Percentiles rank a stretch among this genome's conserved stretches.
phyloP scores from a whole-genome alignment of 2,329 filamentous ascomycete genomes.

The Graphium sp. region DNA sequence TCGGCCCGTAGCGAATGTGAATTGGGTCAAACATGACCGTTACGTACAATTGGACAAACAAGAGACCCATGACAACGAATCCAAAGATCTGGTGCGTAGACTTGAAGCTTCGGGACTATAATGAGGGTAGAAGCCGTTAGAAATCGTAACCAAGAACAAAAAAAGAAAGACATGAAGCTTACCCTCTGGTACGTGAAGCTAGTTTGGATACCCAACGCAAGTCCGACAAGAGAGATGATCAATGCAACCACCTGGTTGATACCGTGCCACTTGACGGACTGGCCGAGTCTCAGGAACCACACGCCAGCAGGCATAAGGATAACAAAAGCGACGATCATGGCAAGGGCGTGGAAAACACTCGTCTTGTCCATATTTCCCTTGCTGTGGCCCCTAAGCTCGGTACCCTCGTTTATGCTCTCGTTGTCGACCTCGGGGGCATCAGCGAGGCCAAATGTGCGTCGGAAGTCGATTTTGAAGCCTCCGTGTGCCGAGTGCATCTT shows the following conservation, averaged over 20 bases:
- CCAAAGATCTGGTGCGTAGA: slow-evolving; percentile 42
- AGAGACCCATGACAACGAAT: slow-evolving; percentile 30
- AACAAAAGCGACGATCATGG: slow-evolving; percentile 40
- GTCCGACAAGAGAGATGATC: slow-evolving; percentile 28
- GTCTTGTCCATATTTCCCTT: slow-evolving; percentile 18
- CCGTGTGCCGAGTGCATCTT: slow-evolving; percentile 36
- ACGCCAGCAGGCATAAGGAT: slow-evolving; percentile 38
- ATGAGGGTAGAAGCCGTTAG: slow-evolving; percentile 5
- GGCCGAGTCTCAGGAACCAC: slow-evolving; percentile 31
- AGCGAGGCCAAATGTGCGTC: slow-evolving; percentile 25
- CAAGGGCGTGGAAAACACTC: slow-evolving; percentile 24
- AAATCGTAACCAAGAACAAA: neutral
- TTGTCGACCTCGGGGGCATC: slow-evolving; percentile 21
- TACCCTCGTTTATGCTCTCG: slow-evolving; percentile 16
- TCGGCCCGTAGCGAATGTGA: neutral
- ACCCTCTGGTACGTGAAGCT: slow-evolving; percentile 39
- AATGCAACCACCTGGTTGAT: slow-evolving; percentile 32
- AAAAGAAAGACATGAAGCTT: slow-evolving; percentile 12
- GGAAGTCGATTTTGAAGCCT: slow-evolving; percentile 37
- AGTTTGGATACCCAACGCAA: slow-evolving; percentile 32
- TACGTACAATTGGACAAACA: slow-evolving; percentile 29
- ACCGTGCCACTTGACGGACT: slow-evolving; percentile 36
- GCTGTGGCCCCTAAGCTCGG: slow-evolving; percentile 13
- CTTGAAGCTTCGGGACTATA: slow-evolving; percentile 32
- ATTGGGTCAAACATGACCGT: neutral